These are phyloP conservation scores for Acmispon strigosus DNA, from an alignment of 306 rosid species.

Conservation along the genomic window DNA sequence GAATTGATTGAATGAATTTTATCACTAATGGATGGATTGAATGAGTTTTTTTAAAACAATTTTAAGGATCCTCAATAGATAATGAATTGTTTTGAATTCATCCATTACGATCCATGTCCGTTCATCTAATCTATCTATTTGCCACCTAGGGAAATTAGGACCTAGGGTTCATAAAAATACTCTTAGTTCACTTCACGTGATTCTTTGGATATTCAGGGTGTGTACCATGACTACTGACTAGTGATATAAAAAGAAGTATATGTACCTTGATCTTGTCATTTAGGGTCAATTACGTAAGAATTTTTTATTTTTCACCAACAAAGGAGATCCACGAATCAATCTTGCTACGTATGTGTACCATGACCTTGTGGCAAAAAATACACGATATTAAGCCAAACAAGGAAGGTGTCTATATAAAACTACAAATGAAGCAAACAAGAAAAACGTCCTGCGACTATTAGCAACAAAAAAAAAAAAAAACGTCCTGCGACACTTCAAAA, in stretches of 20 bases:
- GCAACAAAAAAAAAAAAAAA: not conserved
- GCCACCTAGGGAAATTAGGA: not conserved
- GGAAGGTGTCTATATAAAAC: not conserved
- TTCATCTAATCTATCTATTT: too few relatives aligned
- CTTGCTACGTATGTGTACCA: not conserved
- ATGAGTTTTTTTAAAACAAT: too few relatives aligned
- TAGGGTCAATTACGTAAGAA: too few relatives aligned
- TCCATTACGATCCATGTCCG: too few relatives aligned
- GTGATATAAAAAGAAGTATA: too few relatives aligned
- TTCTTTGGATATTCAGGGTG: not conserved
- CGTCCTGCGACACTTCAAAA: not conserved
- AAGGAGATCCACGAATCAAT: not conserved
- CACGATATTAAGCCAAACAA: constrained; percentile 1
- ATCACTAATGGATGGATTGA: too few relatives aligned
- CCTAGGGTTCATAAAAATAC: not conserved
- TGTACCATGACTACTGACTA: too few relatives aligned
- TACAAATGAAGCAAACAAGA: not conserved
- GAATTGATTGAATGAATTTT: too few relatives aligned
- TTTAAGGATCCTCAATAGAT: too few relatives aligned
- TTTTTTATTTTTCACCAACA: not conserved
- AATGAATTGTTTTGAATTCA: too few relatives aligned
- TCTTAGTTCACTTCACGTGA: not conserved
- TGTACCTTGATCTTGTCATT: not conserved
- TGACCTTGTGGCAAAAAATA: not conserved
- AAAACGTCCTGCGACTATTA: not conserved